These are phyloP conservation scores for Dentipellis sp. DNA, from an alignment of 768 basidiomycete species.

Conservation along the genomic window DNA sequence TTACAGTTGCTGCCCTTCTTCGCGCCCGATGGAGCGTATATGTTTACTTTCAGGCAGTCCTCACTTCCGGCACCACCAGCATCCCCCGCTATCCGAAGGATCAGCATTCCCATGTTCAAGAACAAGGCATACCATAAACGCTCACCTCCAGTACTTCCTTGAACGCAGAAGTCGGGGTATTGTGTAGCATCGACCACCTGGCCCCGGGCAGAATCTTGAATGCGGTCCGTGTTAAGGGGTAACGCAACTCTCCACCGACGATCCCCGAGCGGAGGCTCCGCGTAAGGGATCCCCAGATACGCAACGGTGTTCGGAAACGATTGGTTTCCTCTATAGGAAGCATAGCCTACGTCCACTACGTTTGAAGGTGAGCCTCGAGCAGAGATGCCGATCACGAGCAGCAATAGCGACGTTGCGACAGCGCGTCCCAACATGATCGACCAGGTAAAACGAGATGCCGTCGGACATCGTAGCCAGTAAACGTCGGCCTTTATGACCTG, in stretches of 20 bases:
- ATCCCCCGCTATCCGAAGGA: slow-evolving; percentile 32
- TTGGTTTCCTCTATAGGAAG: slow-evolving; percentile 44
- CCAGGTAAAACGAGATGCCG: too few relatives aligned
- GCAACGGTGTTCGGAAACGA: slow-evolving; percentile 44
- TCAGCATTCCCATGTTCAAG: background rate
- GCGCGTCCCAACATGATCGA: too few relatives aligned
- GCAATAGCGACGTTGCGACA: too few relatives aligned
- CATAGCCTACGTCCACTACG: slow-evolving; percentile 49
- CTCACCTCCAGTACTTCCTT: slow-evolving; percentile 43
- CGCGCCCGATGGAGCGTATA: slow-evolving; percentile 45
- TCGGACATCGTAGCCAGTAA: too few relatives aligned
- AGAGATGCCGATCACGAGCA: background rate
- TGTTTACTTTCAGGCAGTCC: slow-evolving; percentile 60
- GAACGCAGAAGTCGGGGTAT: slow-evolving; percentile 52
- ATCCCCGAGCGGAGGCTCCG: slow-evolving; percentile 26
- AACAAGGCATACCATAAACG: background rate
- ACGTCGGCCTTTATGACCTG: too few relatives aligned
- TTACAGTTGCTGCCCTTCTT: slow-evolving; percentile 37
- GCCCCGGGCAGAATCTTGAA: slow-evolving; percentile 27
- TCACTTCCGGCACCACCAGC: slow-evolving; percentile 58
- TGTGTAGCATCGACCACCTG: slow-evolving; percentile 38
- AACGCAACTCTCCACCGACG: slow-evolving; percentile 35
- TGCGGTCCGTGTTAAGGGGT: slow-evolving; percentile 38
- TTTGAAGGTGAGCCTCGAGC: background rate
- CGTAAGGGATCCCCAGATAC: slow-evolving; percentile 36